Evolutionary conservation across 805 yeast species (phyloP), one percentile per base, ranked within the genome.

Genomic region (Dipodascus geniculatus): DNA sequence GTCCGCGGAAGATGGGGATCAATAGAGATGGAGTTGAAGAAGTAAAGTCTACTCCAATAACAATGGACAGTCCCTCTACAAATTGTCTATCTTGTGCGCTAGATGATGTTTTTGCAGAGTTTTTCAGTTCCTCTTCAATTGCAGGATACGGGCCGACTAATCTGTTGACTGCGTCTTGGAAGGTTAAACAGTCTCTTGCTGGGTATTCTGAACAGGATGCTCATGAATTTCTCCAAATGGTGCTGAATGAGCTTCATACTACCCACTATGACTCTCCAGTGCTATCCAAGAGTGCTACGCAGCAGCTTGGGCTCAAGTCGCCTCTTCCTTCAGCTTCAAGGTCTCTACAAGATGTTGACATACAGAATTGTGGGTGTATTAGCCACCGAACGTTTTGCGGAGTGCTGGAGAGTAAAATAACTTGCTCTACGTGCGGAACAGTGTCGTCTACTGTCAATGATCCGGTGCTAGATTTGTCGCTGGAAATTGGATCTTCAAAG

Each of bases 201-300:
- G 99, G 99, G 1, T 90, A 90, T 60, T 85, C 93, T 35, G 97
- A 93, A 68, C 99, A 93, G 68, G 99, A 93, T 66, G 98, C 99
- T 0, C 99, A 93, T 69, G 99, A 93, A 68, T 93, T 91, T 68
- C 84, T 95, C 84, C 97, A 93, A 65, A 90, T 91, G 65, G 64
- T 91, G 24, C 74, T 91, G 42, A 86, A 91, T 67, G 95, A 89
- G 68, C 68, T 93, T 54, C 99, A 93, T 67, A 38, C 31, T 23
- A 22, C 49, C 6, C 24, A 47, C n/a, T 38, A 17, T 53, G 60
- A 17, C 63, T 59, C 48, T 50, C 61, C 8, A 50, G 44, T 38
- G 4, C 59, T 2, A 19, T 42, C 48, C 14, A 23, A 42, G n/a
- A 38, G 20, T 24, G 53, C 33, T 56, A 58, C 48, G 48, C 51